phyloP scores from a whole-genome alignment of 2,329 filamentous ascomycete genomes.

The Hypoxylon sp. region DNA sequence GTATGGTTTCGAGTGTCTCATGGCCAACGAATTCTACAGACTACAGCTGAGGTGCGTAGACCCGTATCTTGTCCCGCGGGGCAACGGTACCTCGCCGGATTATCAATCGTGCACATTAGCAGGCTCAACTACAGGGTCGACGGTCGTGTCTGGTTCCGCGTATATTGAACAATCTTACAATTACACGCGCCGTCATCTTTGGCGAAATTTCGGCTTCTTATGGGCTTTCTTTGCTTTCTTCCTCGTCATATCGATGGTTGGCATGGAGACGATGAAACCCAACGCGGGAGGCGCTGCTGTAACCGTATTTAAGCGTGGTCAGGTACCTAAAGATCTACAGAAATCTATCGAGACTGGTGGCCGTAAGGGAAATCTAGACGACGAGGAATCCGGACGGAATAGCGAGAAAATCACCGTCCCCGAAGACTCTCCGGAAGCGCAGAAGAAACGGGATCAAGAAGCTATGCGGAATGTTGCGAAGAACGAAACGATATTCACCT shows the following conservation, averaged over 20 bases:
- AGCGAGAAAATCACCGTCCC: conserved; percentile 55
- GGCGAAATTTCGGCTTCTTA: conserved; percentile 71
- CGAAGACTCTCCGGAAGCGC: conserved; percentile 23
- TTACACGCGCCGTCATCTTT: conserved; percentile 71
- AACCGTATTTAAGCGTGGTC: conserved; percentile 74
- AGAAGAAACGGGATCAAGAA: conserved; percentile 51
- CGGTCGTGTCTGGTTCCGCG: conserved; percentile 66
- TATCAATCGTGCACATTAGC: conserved; percentile 73
- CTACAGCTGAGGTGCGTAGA: conserved; percentile 68
- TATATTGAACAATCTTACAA: conserved; percentile 70
- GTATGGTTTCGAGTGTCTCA: conserved; percentile 74
- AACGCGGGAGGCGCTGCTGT: conserved; percentile 72
- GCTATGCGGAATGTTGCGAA: conserved; percentile 67
- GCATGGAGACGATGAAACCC: conserved; percentile 67
- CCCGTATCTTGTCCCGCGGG: conserved; percentile 68
- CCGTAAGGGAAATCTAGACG: conserved; percentile 58
- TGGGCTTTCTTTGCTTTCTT: conserved; percentile 66
- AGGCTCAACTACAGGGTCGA: conserved; percentile 67
- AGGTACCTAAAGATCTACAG: conserved; percentile 72
- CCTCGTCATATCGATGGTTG: conserved; percentile 58
- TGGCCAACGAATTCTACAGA: conserved; percentile 73
- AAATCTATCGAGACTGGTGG: conserved; percentile 69
- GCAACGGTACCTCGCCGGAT: conserved; percentile 61
- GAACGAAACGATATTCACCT: conserved; percentile 72
- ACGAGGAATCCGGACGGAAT: conserved; percentile 68